Evolutionary conservation across 352 stramenopile species (phyloP).

Genomic region (Phytophthora sp.): DNA sequence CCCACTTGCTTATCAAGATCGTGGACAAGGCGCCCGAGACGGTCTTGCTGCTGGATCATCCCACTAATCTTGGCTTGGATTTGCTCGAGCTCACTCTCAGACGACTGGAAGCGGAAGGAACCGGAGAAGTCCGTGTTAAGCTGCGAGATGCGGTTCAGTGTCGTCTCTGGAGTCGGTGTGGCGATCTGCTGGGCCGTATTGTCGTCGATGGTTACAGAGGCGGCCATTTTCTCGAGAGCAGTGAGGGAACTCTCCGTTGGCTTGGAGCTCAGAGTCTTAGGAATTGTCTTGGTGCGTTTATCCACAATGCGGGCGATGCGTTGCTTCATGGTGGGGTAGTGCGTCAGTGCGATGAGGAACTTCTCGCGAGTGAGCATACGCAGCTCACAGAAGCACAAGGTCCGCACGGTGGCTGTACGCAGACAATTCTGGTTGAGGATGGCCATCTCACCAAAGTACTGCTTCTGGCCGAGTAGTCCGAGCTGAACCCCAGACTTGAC

Average conservation of each 20-base stretch:
- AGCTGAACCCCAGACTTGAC: constrained; percentile 64
- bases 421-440: constrained; percentile 81
- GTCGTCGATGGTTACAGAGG: constrained; percentile 54
- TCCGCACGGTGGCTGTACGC: constrained; percentile 73
- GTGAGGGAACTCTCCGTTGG: constrained; percentile 41
- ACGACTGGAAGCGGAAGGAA: constrained; percentile 71
- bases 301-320: constrained; percentile 82
- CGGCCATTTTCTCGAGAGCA: constrained; percentile 63
- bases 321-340: constrained; percentile 81
- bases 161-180: constrained; percentile 52
- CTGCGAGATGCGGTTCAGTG: constrained; percentile 75
- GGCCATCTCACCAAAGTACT: constrained; percentile 88
- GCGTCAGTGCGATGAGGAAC: constrained; percentile 74
- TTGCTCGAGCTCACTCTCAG: constrained; percentile 81
- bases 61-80: constrained; percentile 64
- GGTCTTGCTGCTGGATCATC: constrained; percentile 68
- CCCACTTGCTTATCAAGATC: constrained; percentile 47
- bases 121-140: constrained; percentile 89
- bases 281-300: constrained; percentile 54
- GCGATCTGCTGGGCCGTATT: constrained; percentile 58
- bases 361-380: constrained; percentile 83
- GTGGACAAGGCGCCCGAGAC: constrained; percentile 48
- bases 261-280: constrained; percentile 24
- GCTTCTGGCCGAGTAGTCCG: constrained; percentile 72
- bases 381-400: constrained; percentile 81